Base-by-base conservation (phyloP, 306 rosid species). In the Fragaria iinumae region DNA sequence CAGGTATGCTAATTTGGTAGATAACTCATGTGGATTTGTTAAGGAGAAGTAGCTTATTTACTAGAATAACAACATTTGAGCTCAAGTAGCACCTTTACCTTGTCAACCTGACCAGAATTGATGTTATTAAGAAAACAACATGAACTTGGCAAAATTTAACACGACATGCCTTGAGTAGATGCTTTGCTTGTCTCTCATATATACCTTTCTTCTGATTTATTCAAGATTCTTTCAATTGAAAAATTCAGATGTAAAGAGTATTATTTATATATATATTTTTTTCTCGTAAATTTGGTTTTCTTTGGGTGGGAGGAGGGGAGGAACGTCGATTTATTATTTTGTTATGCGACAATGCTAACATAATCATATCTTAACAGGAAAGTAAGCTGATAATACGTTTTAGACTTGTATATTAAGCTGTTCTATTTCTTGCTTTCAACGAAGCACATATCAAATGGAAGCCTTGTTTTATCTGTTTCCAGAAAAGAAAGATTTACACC, bases 1-100 rank as follows among this genome's bases (percentile, higher is more conserved):
- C 82, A 95, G 98, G 98, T 90, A 77, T 57, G 80, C 48, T 53
- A 69, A 45, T 39, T 67, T 76, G 74, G 62, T 63, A 6, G 29
- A 38, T 79, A 56, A 20, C 78, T 74, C 78, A 0, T 79, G 56
- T 48, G 63, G 77, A 38, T 68, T 73, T 27, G 38, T 59, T 47
- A 74, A 76, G 71, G 73, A 52, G 52, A 76, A 45, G 55, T 50
- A 57, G 56, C 7, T 25, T 74, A 25, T 60, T 71, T 65, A 75
- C 36, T 62, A 23, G 75, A 62, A 65, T 78, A 25, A 43, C 25
- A 45, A 16, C 18, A 7, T 70, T 11, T 4, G 11, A 47, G 34
- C 41, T 25, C 11, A 49, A 49, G 66, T 66, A 67, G 41, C 23
- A 45, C 63, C 20, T 38, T 23, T 17, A 74, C 48, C 41, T 52